Percentiles rank a stretch among this genome's conserved stretches.
These are phyloP conservation scores for Trichoderma gracile DNA, from an alignment of 2,329 filamentous ascomycete species.

Conservation along the genomic window DNA sequence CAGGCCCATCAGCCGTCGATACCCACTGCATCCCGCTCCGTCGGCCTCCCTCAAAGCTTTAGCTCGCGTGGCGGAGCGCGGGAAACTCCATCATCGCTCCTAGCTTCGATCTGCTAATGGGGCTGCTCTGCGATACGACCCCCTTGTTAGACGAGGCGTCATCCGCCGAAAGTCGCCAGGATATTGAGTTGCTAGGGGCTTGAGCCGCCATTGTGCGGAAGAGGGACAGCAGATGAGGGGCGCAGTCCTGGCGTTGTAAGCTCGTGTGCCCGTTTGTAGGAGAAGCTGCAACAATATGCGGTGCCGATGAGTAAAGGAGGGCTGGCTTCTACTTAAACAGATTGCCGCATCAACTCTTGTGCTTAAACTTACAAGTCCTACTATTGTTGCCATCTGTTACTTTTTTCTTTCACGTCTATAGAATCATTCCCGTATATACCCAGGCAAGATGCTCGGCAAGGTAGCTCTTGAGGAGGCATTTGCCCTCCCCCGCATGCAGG, in stretches of 20 bases:
- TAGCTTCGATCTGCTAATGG: constrained; percentile 16
- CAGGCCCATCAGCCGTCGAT: constrained; percentile 1
- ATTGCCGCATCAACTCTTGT: not conserved
- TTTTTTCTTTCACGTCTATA: not conserved
- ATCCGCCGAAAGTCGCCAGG: not conserved
- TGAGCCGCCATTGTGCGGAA: constrained; percentile 17
- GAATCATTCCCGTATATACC: not conserved
- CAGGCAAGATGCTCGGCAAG: constrained; percentile 56
- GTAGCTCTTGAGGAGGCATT: constrained; percentile 64
- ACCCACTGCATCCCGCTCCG: constrained; percentile 8
- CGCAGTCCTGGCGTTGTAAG: not conserved
- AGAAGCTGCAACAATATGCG: not conserved
- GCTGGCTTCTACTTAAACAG: not conserved
- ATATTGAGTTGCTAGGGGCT: not conserved
- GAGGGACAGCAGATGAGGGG: constrained; percentile 13
- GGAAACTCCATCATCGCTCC: not conserved
- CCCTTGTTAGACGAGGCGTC: not conserved
- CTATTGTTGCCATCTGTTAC: not conserved
- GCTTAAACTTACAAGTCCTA: not conserved
- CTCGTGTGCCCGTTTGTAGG: not conserved
- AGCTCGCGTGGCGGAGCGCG: not conserved
- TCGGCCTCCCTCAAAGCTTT: not conserved
- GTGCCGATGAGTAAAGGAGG: not conserved
- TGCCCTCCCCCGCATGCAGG: constrained; percentile 57
- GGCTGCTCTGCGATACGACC: not conserved